phyloP scores from a whole-genome alignment of 345 rosid species.

The Murraya paniculata region DNA sequence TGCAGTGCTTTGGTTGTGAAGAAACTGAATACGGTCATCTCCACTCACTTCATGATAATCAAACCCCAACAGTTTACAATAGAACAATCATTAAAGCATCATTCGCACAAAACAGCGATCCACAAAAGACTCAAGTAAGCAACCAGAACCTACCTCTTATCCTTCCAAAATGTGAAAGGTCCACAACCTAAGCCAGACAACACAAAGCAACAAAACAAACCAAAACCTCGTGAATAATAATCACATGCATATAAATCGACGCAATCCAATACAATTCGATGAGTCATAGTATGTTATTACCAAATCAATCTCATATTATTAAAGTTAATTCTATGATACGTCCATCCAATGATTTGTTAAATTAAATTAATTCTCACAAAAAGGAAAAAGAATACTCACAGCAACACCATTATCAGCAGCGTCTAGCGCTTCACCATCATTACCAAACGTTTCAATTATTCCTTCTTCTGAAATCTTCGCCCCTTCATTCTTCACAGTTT shows the following conservation, averaged over 20 bases:
- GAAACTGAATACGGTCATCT: constrained; percentile 85
- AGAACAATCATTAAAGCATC: constrained; percentile 6
- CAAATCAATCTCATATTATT: not conserved
- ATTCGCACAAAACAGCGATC: not conserved
- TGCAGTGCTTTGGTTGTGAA: constrained; percentile 94
- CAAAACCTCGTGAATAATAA: not conserved
- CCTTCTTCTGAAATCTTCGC: constrained; percentile 77
- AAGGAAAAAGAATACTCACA: constrained; percentile 33
- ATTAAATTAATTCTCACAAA: not conserved
- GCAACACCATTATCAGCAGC: constrained; percentile 62
- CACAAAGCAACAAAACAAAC: not conserved
- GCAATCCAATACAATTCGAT: not conserved
- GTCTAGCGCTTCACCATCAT: constrained; percentile 83
- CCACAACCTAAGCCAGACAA: constrained; percentile 49
- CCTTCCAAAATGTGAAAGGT: constrained; percentile 86
- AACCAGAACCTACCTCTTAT: constrained; percentile 56
- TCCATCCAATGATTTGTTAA: not conserved
- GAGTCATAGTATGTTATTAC: not conserved
- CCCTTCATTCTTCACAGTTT: constrained; percentile 48
- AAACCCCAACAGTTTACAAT: constrained; percentile 16
- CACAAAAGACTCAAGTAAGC: not conserved
- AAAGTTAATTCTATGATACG: no score
- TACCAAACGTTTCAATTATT: constrained; percentile 66
- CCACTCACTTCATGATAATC: constrained; percentile 64
- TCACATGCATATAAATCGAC: not conserved